These are phyloP conservation scores for Phytophthora hybrid DNA, from an alignment of 352 stramenopile genomes.

Conservation along the genomic window DNA sequence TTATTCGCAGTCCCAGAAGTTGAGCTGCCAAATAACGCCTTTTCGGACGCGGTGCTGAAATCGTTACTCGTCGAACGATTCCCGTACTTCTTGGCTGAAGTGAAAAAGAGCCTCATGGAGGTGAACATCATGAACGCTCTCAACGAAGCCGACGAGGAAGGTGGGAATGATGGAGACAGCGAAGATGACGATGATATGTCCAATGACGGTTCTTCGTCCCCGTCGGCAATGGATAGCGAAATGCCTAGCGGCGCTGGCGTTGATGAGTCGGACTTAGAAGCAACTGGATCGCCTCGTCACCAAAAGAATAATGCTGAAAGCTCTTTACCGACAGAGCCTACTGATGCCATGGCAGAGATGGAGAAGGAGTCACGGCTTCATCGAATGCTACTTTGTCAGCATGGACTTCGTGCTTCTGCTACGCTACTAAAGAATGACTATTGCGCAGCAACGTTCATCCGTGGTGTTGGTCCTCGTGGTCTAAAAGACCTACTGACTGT, in stretches of 20 bases:
- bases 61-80: constrained; percentile 77
- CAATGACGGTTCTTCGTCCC: constrained; percentile 82
- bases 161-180: constrained; percentile 57
- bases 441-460: constrained; percentile 74
- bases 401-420: constrained; percentile 74
- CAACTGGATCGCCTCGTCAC: constrained; percentile 42
- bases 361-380: constrained; percentile 81
- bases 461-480: constrained; percentile 55
- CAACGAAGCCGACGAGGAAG: constrained; percentile 45
- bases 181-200: constrained; percentile 92
- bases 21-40: constrained; percentile 68
- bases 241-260: constrained; percentile 52
- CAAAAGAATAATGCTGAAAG: constrained; percentile 25
- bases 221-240: constrained; percentile 79
- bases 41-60: constrained; percentile 76
- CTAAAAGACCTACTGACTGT: constrained; percentile 75
- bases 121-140: constrained; percentile 58
- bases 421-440: constrained; percentile 77
- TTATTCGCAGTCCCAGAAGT: constrained; percentile 81
- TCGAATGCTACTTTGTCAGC: constrained; percentile 82
- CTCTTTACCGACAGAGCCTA: constrained; percentile 46
- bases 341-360: constrained; percentile 68
- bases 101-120: constrained; percentile 75
- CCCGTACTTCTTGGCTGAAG: constrained; percentile 79
- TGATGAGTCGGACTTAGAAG: constrained; percentile 74